A percentile compares a stretch with the other conserved stretches of the same genome.
Evolutionary conservation across 2,329 filamentous ascomycete species (phyloP).

Genomic region (Clonostachys byssicola): DNA sequence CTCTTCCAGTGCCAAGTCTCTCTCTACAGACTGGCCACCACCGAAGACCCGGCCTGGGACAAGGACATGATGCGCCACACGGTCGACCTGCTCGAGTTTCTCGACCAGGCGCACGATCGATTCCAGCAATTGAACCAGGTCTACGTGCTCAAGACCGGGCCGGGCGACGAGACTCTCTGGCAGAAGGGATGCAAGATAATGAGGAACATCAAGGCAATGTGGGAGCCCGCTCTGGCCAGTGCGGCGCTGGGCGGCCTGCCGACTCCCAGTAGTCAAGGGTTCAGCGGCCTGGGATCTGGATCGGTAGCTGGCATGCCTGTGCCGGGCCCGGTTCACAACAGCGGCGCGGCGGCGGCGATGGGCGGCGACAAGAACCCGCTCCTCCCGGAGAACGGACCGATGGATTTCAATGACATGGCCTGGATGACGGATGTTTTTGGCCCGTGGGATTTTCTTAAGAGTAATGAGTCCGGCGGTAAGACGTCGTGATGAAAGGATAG

Average conservation of each 20-base stretch:
- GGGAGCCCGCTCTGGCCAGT: constrained; percentile 26
- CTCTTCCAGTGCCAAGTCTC: constrained; percentile 27
- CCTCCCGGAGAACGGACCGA: constrained; percentile 3
- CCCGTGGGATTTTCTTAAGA: constrained; percentile 24
- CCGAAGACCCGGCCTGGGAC: constrained; percentile 35
- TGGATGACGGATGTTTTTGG: constrained; percentile 33
- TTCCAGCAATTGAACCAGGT: constrained; percentile 16
- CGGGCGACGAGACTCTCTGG: constrained; percentile 19
- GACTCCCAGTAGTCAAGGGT: constrained; percentile 13
- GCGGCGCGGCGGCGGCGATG: not conserved
- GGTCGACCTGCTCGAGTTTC: constrained; percentile 24
- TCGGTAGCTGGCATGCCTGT: too few species aligned
- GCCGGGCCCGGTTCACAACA: not conserved
- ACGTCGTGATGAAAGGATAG: too few species aligned
- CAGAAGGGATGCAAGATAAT: constrained; percentile 26
- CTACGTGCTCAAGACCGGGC: constrained; percentile 18
- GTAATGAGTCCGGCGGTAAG: not conserved
- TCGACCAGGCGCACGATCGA: constrained; percentile 25
- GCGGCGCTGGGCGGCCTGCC: constrained; percentile 11
- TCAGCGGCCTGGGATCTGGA: not conserved
- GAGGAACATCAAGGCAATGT: constrained; percentile 21
- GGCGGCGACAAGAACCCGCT: not conserved
- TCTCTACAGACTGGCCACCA: constrained; percentile 30
- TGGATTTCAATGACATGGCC: constrained; percentile 24
- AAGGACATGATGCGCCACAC: constrained; percentile 25